Evolutionary conservation across 768 basidiomycete genomes (phyloP).

Genomic region (Leccinellum albellum): DNA sequence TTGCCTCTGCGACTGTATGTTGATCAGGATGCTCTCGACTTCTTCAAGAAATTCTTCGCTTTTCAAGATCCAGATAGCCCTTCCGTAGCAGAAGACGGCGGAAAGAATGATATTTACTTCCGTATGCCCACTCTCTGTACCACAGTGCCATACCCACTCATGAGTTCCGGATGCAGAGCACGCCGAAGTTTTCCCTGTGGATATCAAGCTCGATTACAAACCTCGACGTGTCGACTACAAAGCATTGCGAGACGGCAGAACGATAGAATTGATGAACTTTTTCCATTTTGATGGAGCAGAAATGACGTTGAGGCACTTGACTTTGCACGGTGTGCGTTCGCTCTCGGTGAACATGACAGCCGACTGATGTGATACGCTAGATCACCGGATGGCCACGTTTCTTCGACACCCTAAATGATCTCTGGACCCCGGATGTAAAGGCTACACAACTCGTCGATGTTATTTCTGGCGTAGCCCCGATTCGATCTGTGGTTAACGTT

Average conservation of each 20-base stretch:
- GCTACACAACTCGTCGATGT: constrained; percentile 97
- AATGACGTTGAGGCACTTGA: constrained; percentile 94
- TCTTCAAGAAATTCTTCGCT: constrained; percentile 93
- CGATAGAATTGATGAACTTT: constrained; percentile 99
- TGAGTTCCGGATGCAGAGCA: constrained; percentile 53
- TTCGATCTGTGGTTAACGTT: constrained; percentile 95
- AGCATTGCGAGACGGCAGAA: constrained; percentile 84
- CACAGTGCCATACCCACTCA: constrained; percentile 5
- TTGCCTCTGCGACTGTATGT: constrained; percentile 89
- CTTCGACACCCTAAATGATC: constrained; percentile 89
- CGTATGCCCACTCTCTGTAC: constrained; percentile 44
- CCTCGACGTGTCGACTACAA: constrained; percentile 94
- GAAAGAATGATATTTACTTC: constrained; percentile 54
- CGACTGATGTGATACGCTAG: constrained; percentile 40
- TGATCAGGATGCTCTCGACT: constrained; percentile 98
- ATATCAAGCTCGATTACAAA: constrained; percentile 96
- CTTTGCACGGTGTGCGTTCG: constrained; percentile 76
- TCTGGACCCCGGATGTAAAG: constrained; percentile 99
- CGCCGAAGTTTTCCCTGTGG: constrained; percentile 92
- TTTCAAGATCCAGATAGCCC: constrained; percentile 64
- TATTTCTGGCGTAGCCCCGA: constrained; percentile 93
- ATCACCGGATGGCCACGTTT: constrained; percentile 89
- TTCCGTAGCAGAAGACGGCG: constrained; percentile 30
- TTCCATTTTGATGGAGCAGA: constrained; percentile 99
- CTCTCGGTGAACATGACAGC: neutral